Base-by-base conservation (phyloP, 164 flowering plant genomes). In the Stephania yunnanensis region DNA sequence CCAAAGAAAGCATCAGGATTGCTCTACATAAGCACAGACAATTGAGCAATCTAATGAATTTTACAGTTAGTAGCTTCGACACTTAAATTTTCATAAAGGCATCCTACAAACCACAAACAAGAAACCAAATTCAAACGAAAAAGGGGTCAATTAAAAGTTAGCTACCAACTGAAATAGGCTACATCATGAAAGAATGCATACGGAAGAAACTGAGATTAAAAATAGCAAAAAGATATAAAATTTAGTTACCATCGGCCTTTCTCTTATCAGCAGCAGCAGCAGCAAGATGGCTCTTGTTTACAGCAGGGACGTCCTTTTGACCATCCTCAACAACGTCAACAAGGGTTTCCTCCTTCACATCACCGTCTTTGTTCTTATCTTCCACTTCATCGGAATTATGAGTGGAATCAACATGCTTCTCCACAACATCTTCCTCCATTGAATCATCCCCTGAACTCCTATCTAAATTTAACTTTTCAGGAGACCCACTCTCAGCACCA, bases 381-480 rank as follows among this genome's bases (percentile, higher is more conserved):
- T 76, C 83, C 74, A 79, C 78, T 77, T 81, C 91, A 72, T 81
- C 84, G 75, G 83, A 78, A 58, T 69, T 81, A 78, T 74, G 80
- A 50, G 83, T 88, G 5, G 87, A 83, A 72, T 91, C 94, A 61
- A 81, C 69, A 69, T 86, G 92, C 80, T 89, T 91, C 74, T 91
- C 97, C 75, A 83, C 29, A 53, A 84, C 82, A 88, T 91, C 97
- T 77, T 92, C 95, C 66, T 94, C 97, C 92, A 91, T 85, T 15
- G 91, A 90, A 78, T 92, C 97, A 83, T 91, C 97, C 66, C 93
- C 95, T 45, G 93, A 85, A 84, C 92, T 89, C 75, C 88, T 83
- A 48, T 91, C 98, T 78, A 94, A 85, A 84, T 85, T 88, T 77
- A 90, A 81, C 79, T 89, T 92, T 81, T 90, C 95, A 11, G 87